These are phyloP conservation scores for Cystobasidium ongulense DNA, from an alignment of 768 basidiomycete species.

Conservation along the genomic window DNA sequence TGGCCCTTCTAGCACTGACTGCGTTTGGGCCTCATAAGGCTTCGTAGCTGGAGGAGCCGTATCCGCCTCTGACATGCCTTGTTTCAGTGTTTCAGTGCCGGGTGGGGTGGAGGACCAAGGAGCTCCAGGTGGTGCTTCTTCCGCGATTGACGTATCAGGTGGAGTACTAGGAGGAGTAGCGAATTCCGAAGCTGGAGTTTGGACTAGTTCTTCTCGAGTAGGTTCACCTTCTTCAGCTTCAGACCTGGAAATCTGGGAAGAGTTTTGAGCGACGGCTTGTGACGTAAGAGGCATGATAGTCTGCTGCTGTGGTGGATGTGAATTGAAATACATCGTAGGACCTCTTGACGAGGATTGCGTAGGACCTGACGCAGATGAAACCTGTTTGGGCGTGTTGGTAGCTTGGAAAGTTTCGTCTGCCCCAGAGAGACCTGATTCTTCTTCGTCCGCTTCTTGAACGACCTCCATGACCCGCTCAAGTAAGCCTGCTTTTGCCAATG, in stretches of 20 bases:
- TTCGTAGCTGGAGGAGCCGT: not conserved
- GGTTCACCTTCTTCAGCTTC: not conserved
- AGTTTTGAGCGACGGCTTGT: not conserved
- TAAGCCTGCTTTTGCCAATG: conserved; percentile 18
- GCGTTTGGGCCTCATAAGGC: not conserved
- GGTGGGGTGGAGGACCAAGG: not conserved
- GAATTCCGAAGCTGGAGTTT: conserved; percentile 12
- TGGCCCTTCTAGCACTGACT: not conserved
- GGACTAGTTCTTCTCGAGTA: not conserved
- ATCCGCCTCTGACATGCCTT: not conserved
- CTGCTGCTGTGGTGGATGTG: not conserved
- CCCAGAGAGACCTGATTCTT: not conserved
- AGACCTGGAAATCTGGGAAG: not conserved
- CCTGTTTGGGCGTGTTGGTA: not conserved
- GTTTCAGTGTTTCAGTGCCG: not conserved
- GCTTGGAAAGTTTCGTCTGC: not conserved
- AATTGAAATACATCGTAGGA: not conserved
- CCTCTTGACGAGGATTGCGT: not conserved
- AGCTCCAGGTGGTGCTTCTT: not conserved
- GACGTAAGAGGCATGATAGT: not conserved
- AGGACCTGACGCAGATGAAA: not conserved
- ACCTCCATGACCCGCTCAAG: conserved; percentile 28
- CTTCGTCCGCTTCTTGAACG: conserved; percentile 23
- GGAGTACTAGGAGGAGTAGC: not conserved
- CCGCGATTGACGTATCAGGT: conserved; percentile 1